phyloP scores from a whole-genome alignment of 2,329 filamentous ascomycete genomes.

The Sporothrix pallida region DNA sequence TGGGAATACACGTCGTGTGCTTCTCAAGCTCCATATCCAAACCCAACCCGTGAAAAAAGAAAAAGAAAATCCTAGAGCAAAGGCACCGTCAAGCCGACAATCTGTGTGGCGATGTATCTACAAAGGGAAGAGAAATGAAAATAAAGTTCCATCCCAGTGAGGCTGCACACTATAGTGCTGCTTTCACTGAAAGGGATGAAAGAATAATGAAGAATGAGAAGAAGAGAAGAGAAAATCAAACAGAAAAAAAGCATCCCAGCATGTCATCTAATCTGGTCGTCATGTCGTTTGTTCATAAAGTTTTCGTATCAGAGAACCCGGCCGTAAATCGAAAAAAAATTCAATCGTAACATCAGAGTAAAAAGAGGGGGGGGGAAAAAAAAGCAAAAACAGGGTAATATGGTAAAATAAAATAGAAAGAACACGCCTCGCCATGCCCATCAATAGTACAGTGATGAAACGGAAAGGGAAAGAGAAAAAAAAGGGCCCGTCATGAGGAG shows the following conservation, averaged over 20 bases:
- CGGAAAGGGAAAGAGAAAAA: conserved; percentile 18
- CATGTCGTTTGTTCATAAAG: conserved; percentile 37
- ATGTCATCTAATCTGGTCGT: conserved; percentile 36
- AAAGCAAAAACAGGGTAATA: conserved; percentile 19
- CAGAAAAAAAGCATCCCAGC: conserved; percentile 32
- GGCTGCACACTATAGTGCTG: neutral
- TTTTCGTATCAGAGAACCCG: conserved; percentile 34
- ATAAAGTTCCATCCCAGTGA: neutral
- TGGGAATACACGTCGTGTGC: neutral
- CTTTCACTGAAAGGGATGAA: neutral
- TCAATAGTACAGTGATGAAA: conserved; percentile 21
- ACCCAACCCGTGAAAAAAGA: too few species aligned
- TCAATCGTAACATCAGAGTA: conserved; percentile 23
- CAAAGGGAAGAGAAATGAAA: conserved; percentile 20
- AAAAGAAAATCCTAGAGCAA: neutral
- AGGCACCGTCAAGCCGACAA: neutral
- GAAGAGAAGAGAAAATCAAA: conserved; percentile 24
- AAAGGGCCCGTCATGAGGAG: neutral
- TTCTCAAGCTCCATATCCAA: too few species aligned
- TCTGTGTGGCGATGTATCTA: conserved; percentile 19
- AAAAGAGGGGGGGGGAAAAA: conserved; percentile 19
- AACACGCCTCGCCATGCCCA: conserved; percentile 17
- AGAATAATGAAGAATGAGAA: conserved; percentile 26
- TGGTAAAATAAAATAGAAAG: conserved; percentile 19
- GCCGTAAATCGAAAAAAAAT: conserved; percentile 29